Evolutionary conservation across 225 moss, liverwort and hornwort genomes (phyloP), one percentile per base, ranked within the genome.

Genomic region (Thuidium tamariscinum): DNA sequence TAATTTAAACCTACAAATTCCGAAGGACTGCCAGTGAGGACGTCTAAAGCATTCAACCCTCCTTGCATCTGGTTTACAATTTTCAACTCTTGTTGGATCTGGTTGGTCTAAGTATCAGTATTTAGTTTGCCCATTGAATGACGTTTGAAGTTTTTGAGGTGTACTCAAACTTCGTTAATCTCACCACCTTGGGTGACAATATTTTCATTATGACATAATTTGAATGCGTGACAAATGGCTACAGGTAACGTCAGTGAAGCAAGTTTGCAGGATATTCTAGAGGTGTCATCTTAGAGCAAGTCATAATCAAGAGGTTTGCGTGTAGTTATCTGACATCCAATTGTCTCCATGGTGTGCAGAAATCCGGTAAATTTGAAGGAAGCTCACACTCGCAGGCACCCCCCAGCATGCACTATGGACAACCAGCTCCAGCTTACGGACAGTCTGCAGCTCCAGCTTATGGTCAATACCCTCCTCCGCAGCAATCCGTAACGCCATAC

Each of bases 391-490:
- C 60, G 18, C 78, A 87, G 44, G 84, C 46, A 57, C 23, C 82
- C 36, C 51, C 66, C 17, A 19, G 81, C 66, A 79, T 34, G 27
- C 80, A 29, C 70, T 73, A 69, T 42, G 87, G 90, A 61, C 90
- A 88, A 87, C 61, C 74, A 70, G 57, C 76, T 70, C 63, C 84
- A 49, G 77, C 72, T 56, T 89, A 81, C 42, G 71, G 39, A 27
- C 73, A 77, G 36, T 77, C 85, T 85, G 52, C 73, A 72, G 72
- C 18, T 34, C 57, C 90, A 69, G 65, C 83, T 73, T 90, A 85
- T 12, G 84, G 84, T 72, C 74, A 78, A 34, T 84, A 86, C 56
- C 80, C 83, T 82, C 90, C 81, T 82, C 90, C 81, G 16, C 82
- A 88, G 26, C 70, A 71, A 80, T 62, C 77, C 49, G 73, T 54